phyloP scores from a whole-genome alignment of 768 basidiomycete genomes.

The Auricularia sp. region DNA sequence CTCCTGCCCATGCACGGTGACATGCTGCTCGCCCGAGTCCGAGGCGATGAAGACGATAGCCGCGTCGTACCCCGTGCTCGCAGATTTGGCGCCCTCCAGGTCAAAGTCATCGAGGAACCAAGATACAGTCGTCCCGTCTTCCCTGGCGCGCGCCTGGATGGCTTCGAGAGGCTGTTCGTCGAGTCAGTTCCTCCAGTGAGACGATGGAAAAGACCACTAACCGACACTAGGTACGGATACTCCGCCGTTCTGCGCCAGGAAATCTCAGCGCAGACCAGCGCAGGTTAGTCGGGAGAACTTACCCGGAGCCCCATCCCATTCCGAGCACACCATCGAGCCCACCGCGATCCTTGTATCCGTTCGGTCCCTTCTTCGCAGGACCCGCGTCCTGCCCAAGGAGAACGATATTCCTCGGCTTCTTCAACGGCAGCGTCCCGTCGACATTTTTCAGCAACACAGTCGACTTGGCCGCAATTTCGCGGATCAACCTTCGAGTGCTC shows the following conservation, averaged over 20 bases:
- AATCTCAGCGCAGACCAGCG: slow-evolving; percentile 11
- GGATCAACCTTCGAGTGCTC: slow-evolving; percentile 20
- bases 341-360: slow-evolving; percentile 55
- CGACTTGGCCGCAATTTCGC: slow-evolving; percentile 40
- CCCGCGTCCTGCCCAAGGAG: slow-evolving; percentile 46
- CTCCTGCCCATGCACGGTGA: not conserved
- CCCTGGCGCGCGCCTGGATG: slow-evolving; percentile 60
- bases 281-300: too few species aligned
- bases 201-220: slow-evolving; percentile 21
- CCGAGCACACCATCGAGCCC: slow-evolving; percentile 64
- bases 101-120: slow-evolving; percentile 69
- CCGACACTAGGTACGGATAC: slow-evolving; percentile 70
- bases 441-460: slow-evolving; percentile 47
- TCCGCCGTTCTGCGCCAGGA: slow-evolving; percentile 42
- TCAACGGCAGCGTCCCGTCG: slow-evolving; percentile 21
- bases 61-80: slow-evolving; percentile 39
- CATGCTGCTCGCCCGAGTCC: slow-evolving; percentile 59
- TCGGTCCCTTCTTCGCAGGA: slow-evolving; percentile 59
- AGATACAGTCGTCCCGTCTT: slow-evolving; percentile 52
- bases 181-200: too few species aligned
- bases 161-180: slow-evolving; percentile 59
- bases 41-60: slow-evolving; percentile 75
- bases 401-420: slow-evolving; percentile 14
- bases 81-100: slow-evolving; percentile 34
- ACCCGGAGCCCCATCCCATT: slow-evolving; percentile 83